A percentile compares a stretch with the other conserved stretches of the same genome.
phyloP scores from a whole-genome alignment of 176 grass and related monocot genomes.

The Avena insularis region DNA sequence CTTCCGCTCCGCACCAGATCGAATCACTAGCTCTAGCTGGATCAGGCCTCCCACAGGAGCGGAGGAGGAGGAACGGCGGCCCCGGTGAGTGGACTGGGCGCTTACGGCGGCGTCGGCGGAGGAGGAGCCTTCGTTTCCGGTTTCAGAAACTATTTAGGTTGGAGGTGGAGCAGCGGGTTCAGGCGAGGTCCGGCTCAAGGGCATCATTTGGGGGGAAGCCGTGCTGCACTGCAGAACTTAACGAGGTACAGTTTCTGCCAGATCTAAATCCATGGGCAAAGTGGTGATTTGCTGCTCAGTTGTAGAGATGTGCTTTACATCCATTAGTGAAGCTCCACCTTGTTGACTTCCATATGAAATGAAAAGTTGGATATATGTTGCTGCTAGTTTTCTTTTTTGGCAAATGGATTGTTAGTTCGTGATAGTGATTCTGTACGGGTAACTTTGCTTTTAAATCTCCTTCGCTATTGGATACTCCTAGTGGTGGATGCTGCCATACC shows the following conservation, averaged over 20 bases:
- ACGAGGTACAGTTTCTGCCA: background rate
- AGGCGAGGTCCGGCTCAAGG: background rate
- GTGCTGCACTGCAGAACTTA: background rate
- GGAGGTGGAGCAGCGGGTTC: background rate
- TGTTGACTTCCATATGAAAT: background rate
- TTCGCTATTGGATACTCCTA: too few relatives aligned
- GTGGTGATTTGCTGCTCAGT: background rate
- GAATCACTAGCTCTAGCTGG: background rate
- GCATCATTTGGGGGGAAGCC: background rate
- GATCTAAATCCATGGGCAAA: background rate
- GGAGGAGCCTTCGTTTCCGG: background rate
- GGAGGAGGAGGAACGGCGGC: slow-evolving; percentile 3
- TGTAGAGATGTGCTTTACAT: background rate
- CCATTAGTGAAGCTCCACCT: background rate
- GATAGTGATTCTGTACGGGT: background rate
- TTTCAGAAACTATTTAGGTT: background rate
- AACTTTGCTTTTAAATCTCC: too few relatives aligned
- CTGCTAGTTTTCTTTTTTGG: background rate
- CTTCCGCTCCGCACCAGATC: background rate
- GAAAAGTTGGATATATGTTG: background rate
- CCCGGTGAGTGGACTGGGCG: background rate
- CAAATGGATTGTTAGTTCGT: background rate
- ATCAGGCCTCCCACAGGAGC: background rate
- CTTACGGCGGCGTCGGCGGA: background rate
- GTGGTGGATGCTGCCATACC: too few relatives aligned